Base-by-base conservation (phyloP, 1,284 basidiomycete genomes). In the Mycosarcoma mackinlayi region DNA sequence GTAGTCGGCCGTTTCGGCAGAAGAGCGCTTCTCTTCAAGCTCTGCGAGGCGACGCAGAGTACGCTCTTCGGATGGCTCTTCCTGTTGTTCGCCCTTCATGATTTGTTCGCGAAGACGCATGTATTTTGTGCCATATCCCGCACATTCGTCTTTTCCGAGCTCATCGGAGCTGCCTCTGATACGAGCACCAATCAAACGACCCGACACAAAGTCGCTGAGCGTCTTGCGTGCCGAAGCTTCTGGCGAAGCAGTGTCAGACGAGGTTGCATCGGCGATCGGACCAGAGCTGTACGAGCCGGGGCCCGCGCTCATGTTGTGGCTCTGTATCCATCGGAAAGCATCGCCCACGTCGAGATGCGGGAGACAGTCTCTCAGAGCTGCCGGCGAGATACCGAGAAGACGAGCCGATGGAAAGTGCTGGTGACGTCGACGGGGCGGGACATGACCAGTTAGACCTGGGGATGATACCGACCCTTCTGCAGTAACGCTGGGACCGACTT, bases 291-390 rank as follows among this genome's bases (percentile, higher is more conserved):
- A 79, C 4, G 61, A 65, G 23, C 56, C 56, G 3, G 72, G 70
- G 8, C 84, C 25, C 80, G 80, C 27, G 81, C 75, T 19, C 84
- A 84, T 27, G 85, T 82, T 44, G 59, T 64, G 8, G 66, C 81
- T 80, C 25, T 89, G 88, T 10, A 93, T 84, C 30, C 87, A 78
- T 0, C 85, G 85, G 70, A 91, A 88, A 0, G 90, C 88, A 77
- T 96, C 91, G 9, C 93, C 94, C 3, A 94, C 88, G 57, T 94
- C 91, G 31, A 98, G 86, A 59, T 90, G 88, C 0, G 95, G 94
- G 13, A 98, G 81, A 75, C 89, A 91, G 63, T 93, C 92, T 16
- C 86, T 83, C 40, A 92, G 79, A 7, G 89, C 88, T 3, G 86
- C 86, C 49, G 88, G 86, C 0, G 92, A 89, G 13, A 88, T 58